Base-by-base conservation (phyloP, 495 filamentous ascomycete genomes). In the Tuber magnatum region DNA sequence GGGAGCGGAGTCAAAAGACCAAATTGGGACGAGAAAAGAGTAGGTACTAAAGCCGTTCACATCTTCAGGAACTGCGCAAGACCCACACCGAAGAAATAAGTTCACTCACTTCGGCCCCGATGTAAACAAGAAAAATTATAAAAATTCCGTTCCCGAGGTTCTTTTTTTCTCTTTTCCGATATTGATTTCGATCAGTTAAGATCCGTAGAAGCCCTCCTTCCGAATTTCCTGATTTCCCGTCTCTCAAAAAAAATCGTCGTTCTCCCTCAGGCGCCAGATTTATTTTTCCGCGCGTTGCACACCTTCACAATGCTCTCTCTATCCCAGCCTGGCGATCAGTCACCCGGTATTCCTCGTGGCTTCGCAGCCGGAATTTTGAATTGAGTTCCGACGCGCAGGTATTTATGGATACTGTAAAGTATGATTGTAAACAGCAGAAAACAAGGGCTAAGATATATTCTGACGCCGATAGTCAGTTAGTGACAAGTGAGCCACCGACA, bases 351-450 rank as follows among this genome's bases (percentile, higher is more conserved):
- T 35, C 51, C 51, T 61, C 51, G 51, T 32, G 10, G 51, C 6
- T 61, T 61, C 8, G n/a, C 46, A 68, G 20, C 7, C 42, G 75
- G 61, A 71, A 73, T 71, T 20, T 76, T 78, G 72, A 78, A 79
- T 78, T 78, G 77, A 77, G 42, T 48, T 69, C 69, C 32, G 68
- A 40, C 69, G 69, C 42, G 35, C 28, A 65, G 48, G 24, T 77
- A 51, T 65, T 38, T 32, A 48, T 42, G 69, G 70, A 39, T 18
- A 39, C 20, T 71, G 70, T 77, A 56, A 35, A 72, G 14, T 39
- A 38, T 56, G 78, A 42, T 39, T 69, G 70, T 51, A 32, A 46
- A 40, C 35, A 40, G 41, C 56, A n/a, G 51, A 28, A 28, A 28
- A 61, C 51, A 61, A 46, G n/a, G 12, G 3, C 56, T 10, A 7